Evolutionary conservation across 2,329 filamentous ascomycete species (phyloP).

Genomic region (Cordyceps cateniannulata): DNA sequence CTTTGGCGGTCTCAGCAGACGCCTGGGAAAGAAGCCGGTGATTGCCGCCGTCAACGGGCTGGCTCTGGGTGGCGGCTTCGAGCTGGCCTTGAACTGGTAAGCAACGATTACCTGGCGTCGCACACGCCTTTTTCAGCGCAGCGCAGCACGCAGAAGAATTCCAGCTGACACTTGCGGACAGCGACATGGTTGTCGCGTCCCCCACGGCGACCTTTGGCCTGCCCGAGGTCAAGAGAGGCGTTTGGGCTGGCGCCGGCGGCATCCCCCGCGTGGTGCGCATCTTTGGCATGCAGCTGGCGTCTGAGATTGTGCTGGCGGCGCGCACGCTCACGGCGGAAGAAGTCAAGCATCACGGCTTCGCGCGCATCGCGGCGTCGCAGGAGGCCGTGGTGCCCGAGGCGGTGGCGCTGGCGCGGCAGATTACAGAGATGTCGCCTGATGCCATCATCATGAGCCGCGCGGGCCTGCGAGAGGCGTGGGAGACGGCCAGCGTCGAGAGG

Average conservation of each 20-base stretch:
- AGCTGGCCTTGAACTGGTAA: conserved; percentile 49
- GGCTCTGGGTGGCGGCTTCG: conserved; percentile 51
- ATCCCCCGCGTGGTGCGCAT: conserved; percentile 43
- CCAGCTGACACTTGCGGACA: conserved; percentile 14
- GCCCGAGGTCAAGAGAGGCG: conserved; percentile 47
- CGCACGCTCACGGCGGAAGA: conserved; percentile 37
- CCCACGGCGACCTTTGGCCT: conserved; percentile 45
- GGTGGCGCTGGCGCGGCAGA: conserved; percentile 26
- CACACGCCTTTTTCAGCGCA: no score
- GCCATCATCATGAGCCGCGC: conserved; percentile 34
- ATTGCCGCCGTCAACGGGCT: conserved; percentile 55
- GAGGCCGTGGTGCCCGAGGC: conserved; percentile 31
- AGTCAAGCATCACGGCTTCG: conserved; percentile 25
- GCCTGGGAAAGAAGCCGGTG: conserved; percentile 53
- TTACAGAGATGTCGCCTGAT: conserved; percentile 29
- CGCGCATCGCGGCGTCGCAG: conserved; percentile 30
- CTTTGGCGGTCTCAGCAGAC: conserved; percentile 42
- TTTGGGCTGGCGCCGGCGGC: conserved; percentile 46
- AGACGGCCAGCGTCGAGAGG: conserved; percentile 33
- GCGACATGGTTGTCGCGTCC: conserved; percentile 47
- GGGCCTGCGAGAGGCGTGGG: conserved; percentile 32
- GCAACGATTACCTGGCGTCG: conserved; percentile 14
- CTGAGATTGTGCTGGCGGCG: conserved; percentile 44
- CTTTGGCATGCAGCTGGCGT: conserved; percentile 38
- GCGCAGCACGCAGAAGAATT: no score